Evolutionary conservation across 495 filamentous ascomycete species (phyloP).

Genomic region (Choiromyces venosus): DNA sequence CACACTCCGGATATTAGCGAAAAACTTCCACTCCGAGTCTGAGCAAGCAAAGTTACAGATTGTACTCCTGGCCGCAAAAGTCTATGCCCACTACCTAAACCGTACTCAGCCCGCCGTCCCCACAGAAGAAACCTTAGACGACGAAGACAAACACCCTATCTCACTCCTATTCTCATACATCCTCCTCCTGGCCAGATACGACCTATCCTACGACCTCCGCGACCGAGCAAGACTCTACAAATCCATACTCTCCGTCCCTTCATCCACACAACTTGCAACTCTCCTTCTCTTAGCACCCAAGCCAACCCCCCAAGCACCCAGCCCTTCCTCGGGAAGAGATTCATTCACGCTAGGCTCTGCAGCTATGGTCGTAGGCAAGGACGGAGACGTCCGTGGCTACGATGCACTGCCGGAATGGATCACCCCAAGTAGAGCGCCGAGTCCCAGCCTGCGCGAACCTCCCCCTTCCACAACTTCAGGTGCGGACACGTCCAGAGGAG

Average conservation of each 20-base stretch:
- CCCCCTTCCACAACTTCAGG: slow-evolving; percentile 35
- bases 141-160: slow-evolving; percentile 55
- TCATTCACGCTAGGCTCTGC: slow-evolving; percentile 74
- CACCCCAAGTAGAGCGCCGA: slow-evolving; percentile 69
- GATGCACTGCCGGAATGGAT: slow-evolving; percentile 80
- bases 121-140: slow-evolving; percentile 6
- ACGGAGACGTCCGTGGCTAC: slow-evolving; percentile 66
- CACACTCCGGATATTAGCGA: slow-evolving; percentile 81
- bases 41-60: slow-evolving; percentile 87
- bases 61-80: slow-evolving; percentile 84
- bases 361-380: slow-evolving; percentile 73
- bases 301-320: slow-evolving; percentile 79
- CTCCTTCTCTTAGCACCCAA: slow-evolving; percentile 89
- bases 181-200: slow-evolving; percentile 78
- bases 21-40: slow-evolving; percentile 73
- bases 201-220: slow-evolving; percentile 88
- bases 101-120: slow-evolving; percentile 37
- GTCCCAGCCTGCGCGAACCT: slow-evolving; percentile 60
- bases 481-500: slow-evolving; percentile 41
- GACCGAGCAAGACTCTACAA: slow-evolving; percentile 86
- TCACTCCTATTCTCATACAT: slow-evolving; percentile 77
- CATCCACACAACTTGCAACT: slow-evolving; percentile 75
- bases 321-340: slow-evolving; percentile 72
- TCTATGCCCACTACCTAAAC: slow-evolving; percentile 85
- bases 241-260: slow-evolving; percentile 67